Conservation (phyloP, 1,284 basidiomycete species). For the Trichosporon sp. region DNA sequence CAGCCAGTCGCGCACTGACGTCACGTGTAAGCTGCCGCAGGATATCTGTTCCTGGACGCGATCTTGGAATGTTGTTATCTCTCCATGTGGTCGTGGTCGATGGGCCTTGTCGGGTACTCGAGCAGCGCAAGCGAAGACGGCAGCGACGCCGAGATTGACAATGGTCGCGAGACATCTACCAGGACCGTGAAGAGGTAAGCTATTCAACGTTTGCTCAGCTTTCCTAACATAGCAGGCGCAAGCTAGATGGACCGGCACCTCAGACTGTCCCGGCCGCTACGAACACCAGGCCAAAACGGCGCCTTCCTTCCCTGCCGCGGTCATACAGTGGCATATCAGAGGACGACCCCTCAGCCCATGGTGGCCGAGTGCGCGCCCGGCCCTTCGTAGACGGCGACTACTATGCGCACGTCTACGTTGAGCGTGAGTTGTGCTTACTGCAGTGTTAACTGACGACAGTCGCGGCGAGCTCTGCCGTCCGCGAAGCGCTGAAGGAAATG, state of each 20-base stretch:
- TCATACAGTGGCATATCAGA: not conserved
- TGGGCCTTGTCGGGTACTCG: not conserved
- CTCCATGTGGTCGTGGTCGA: not conserved
- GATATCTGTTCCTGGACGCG: too few species aligned
- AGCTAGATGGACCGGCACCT: not conserved
- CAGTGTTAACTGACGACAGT: not conserved
- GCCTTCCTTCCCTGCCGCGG: slow-evolving; percentile 10
- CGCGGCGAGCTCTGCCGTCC: slow-evolving; percentile 14
- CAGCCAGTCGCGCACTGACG: too few species aligned
- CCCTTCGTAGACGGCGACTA: slow-evolving; percentile 46
- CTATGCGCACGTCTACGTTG: slow-evolving; percentile 43
- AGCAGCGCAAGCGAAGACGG: not conserved
- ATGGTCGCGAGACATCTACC: too few species aligned
- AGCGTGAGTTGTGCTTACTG: slow-evolving; percentile 22
- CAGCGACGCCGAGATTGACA: not conserved
- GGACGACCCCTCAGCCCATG: slow-evolving; percentile 40
- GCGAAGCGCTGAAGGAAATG: slow-evolving; percentile 14
- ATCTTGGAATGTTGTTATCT: too few species aligned
- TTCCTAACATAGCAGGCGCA: not conserved
- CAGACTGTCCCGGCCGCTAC: too few species aligned
- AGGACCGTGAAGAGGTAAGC: slow-evolving; percentile 1
- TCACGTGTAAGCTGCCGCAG: too few species aligned
- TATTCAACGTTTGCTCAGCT: not conserved
- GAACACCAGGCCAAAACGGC: not conserved
- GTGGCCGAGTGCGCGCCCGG: slow-evolving; percentile 40